Evolutionary conservation across 106 monocot species (phyloP), one percentile per base, ranked within the genome.

Genomic region (Narthecium ossifragum): DNA sequence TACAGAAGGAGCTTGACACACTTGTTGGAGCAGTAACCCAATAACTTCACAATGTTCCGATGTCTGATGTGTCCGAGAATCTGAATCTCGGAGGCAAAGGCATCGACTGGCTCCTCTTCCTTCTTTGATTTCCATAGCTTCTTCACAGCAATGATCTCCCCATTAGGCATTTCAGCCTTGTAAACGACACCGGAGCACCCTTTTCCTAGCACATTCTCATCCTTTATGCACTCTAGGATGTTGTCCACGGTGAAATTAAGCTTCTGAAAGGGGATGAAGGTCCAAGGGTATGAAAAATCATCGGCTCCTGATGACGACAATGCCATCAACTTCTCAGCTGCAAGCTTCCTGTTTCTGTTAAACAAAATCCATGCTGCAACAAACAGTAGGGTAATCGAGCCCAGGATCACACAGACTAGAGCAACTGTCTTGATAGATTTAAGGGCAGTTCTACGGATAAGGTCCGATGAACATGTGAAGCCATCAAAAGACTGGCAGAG

Each of bases 261-360:
- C 51, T 82, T 87, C 57, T 82, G 82, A 60, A 87, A 87, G 15
- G 86, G 82, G 4, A 60, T 87, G 55, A 87, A 76, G 2, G 72
- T 72, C 86, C 86, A 87, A 1, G 86, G 86, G 29, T 75, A 66
- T 0, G 85, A 80, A 55, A 89, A 89, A 46, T 90, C 93, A 27
- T 94, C 75, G 9, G 17, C 56, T 12, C 75, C 75, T 13, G 74
- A 65, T 4, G 57, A 48, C 12, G 72, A 51, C 32, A 55, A 39
- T 17, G 51, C 31, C 69, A 60, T 55, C 20, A 67, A n/a, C 32
- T 81, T 78, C 60, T 74, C 64, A 1, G 38, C 41, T 9, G 65
- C 55, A 13, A 75, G 62, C 27, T 56, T 86, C 51, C 75, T 56
- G 6, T 50, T 51, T 43, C 70, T 73, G 56, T 26, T 70, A 12